These are phyloP conservation scores for Aegle marmelos DNA, from an alignment of 345 rosid genomes.

Conservation along the genomic window DNA sequence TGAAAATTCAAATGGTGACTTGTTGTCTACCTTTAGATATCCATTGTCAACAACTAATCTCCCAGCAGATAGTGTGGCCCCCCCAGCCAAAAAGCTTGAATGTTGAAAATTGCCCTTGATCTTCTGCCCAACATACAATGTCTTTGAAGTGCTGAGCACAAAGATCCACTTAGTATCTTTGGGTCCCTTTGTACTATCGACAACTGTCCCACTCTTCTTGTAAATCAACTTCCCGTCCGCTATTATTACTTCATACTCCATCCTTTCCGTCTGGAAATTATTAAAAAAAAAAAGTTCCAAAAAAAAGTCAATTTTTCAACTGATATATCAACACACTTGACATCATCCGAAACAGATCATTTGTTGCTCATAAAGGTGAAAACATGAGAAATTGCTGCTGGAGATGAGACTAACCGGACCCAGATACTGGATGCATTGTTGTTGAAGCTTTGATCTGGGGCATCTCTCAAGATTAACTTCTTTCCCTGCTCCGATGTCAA, in stretches of 20 bases:
- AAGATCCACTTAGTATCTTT: constrained; percentile 83
- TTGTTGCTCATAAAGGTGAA: not conserved
- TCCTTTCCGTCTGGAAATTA: constrained; percentile 58
- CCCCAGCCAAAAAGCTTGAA: constrained; percentile 91
- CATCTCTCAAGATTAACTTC: constrained; percentile 68
- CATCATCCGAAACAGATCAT: not conserved
- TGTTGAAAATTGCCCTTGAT: constrained; percentile 85
- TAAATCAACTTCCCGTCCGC: constrained; percentile 48
- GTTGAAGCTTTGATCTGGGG: constrained; percentile 67
- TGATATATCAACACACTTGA: not conserved
- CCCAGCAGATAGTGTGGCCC: constrained; percentile 89
- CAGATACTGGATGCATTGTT: constrained; percentile 91
- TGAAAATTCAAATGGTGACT: not conserved
- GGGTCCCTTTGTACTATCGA: constrained; percentile 59
- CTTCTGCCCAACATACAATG: constrained; percentile 66
- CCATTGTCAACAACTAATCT: constrained; percentile 68
- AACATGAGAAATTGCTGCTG: not conserved
- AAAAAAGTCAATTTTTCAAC: not conserved
- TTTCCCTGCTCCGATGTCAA: constrained; percentile 86
- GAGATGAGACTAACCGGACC: constrained; percentile 68
- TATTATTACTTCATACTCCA: constrained; percentile 55
- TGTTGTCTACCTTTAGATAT: constrained; percentile 47
- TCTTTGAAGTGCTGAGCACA: constrained; percentile 71
- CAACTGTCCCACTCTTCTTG: constrained; percentile 51
- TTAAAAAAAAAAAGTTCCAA: not conserved